Base-by-base conservation (phyloP, 306 rosid genomes). In the Trichosanthes cucumerina region DNA sequence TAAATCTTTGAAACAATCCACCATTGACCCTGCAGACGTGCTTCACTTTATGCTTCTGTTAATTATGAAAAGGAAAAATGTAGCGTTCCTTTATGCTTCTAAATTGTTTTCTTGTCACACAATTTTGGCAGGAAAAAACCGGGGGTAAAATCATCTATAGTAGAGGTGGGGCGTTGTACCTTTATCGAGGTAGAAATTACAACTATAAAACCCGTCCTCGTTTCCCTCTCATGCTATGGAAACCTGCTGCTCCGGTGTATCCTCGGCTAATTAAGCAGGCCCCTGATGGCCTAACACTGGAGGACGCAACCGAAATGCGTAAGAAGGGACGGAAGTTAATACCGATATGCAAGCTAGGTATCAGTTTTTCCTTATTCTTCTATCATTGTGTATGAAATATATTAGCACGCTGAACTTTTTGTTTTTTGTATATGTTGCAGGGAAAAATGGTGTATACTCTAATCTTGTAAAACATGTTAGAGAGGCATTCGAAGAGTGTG, bases 161-260 rank as follows among this genome's bases (percentile, higher is more conserved):
- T 78, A 86, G 47, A 76, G 97, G 96, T 18, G 99, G 97, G 38
- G 87, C 86, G 62, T 13, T 95, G 75, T 92, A 73, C 87, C 96
- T 95, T 77, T 95, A 89, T 87, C 88, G 97, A 56, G 99, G 99
- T 43, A 89, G 99, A 85, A 91, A 95, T 88, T 92, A 95, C 83
- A 95, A 95, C 79, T 86, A 89, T 68, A 92, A 68, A 88, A 86
- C 96, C 52, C 88, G 90, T 15, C 97, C 97, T 4, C 87, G 79
- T 41, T 91, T 89, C 86, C 99, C 99, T 86, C 89, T 95, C 83
- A 95, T 95, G 99, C 82, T 95, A 73, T 95, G 99, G 99, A 95
- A 89, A 86, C 97, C 99, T 1, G 82, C 85, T 62, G 82, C 97
- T 57, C 97, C 99, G 5, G 96, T 95, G 43, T 95, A 95, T 75